Base-by-base conservation (phyloP, 371 early-diverging fungal genomes). In the Zychaea mexicana region DNA sequence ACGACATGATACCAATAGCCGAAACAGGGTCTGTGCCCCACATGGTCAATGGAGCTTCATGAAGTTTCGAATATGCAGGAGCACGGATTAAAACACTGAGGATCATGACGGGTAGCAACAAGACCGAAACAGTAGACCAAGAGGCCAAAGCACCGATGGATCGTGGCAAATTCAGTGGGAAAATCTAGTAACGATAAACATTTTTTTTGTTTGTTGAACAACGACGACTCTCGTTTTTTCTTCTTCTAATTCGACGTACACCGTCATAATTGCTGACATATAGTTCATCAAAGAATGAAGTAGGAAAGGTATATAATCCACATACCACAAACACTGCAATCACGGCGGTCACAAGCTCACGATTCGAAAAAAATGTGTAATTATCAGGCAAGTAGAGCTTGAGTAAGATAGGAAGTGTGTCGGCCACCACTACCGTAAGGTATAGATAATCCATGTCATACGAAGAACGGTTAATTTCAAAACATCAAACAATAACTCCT, bases 1-100 rank as follows among this genome's bases (percentile, higher is more conserved):
- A 87, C 1, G 85, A 83, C 70, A 86, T 79, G 59, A 87, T 84
- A n/a, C 88, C 88, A 32, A 85, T 66, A 2, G 85, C 85, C 1
- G 84, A 78, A 56, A 85, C 73, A 21, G 85, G 74, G 64, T 84
- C 85, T 39, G 72, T 67, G 21, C 85, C 85, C 9, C 74, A 68
- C 61, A 76, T 76, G 6, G 61, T 64, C 19, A 80, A 65, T 0
- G 85, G 82, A 2, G 80, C 73, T 46, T 82, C 75, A 66, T 86
- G 87, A 36, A 78, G 73, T 19, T 75, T 72, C 2, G 83, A 68
- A 53, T 84, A 86, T n/a, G 72, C 70, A 31, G 85, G 77, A 27
- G 84, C 84, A 26, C 85, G 76, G 42, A 81, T 64, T 7, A 83
- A 68, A 4, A 86, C 74, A 0, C 68, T 76, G 33, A 83, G n/a